Evolutionary conservation across 2,329 filamentous ascomycete species (phyloP).

Genomic region (Trichoderma sp.): DNA sequence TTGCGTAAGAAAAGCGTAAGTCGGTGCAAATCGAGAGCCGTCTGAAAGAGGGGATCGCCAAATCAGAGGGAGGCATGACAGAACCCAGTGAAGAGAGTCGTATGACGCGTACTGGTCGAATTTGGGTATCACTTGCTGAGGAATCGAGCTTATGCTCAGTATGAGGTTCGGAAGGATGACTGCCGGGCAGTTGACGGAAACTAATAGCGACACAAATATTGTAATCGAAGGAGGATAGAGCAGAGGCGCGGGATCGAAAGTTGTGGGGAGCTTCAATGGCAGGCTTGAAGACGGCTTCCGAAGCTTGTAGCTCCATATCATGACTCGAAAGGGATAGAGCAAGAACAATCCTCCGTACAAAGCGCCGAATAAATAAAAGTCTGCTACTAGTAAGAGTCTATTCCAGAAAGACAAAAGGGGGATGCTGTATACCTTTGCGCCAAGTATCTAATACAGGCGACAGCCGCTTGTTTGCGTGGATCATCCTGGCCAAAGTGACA

Average conservation of each 20-base stretch:
- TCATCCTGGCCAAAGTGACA: slow-evolving; percentile 49
- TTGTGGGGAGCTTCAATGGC: slow-evolving; percentile 61
- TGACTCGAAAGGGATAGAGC: slow-evolving; percentile 63
- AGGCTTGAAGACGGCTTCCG: slow-evolving; percentile 42
- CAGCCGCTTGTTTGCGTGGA: slow-evolving; percentile 51
- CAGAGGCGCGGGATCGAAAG: slow-evolving; percentile 91
- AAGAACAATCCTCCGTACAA: slow-evolving; percentile 46
- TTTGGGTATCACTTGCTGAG: slow-evolving; percentile 70
- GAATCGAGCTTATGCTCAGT: slow-evolving; percentile 77
- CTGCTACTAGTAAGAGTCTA: slow-evolving; percentile 35
- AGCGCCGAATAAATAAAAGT: slow-evolving; percentile 44
- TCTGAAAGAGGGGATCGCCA: slow-evolving; percentile 32
- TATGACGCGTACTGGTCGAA: slow-evolving; percentile 57
- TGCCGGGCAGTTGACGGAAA: slow-evolving; percentile 62
- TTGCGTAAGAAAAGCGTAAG: slow-evolving; percentile 44
- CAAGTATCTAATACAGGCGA: slow-evolving; percentile 49
- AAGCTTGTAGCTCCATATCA: slow-evolving; percentile 49
- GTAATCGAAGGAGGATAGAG: slow-evolving; percentile 81
- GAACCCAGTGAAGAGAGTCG: slow-evolving; percentile 74
- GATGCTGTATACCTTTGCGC: slow-evolving; percentile 48
- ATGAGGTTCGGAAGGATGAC: slow-evolving; percentile 77
- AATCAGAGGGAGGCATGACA: slow-evolving; percentile 69
- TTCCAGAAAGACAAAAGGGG: not conserved
- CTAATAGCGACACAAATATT: slow-evolving; percentile 72
- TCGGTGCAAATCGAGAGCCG: slow-evolving; percentile 44